These are phyloP conservation scores for Talaromyces thailandensis DNA, from an alignment of 495 filamentous ascomycete genomes.

Conservation along the genomic window DNA sequence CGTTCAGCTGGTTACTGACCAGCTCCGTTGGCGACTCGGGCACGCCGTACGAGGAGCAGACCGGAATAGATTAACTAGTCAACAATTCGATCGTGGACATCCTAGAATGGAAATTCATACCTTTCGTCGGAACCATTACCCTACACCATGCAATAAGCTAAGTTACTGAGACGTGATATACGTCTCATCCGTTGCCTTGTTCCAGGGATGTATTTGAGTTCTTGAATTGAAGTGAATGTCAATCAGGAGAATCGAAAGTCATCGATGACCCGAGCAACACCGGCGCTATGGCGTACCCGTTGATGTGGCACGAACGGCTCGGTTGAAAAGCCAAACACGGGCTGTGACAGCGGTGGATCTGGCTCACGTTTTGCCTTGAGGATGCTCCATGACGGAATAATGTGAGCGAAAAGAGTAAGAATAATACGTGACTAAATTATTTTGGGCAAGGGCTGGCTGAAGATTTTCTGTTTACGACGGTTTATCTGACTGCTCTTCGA, in stretches of 20 bases:
- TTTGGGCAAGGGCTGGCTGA: background rate
- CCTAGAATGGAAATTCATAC: background rate
- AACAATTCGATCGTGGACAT: background rate
- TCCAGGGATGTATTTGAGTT: background rate
- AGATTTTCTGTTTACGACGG: background rate
- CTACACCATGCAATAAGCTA: background rate
- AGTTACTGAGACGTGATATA: background rate
- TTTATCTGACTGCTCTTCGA: background rate
- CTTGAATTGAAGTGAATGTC: background rate
- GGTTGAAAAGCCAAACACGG: background rate
- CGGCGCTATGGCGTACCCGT: background rate
- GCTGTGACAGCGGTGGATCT: background rate
- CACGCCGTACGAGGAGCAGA: background rate
- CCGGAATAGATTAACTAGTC: background rate
- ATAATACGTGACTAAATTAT: background rate
- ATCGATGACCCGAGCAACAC: background rate
- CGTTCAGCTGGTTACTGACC: background rate
- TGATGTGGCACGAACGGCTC: constrained; percentile 2
- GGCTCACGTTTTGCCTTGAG: background rate
- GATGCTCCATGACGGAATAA: constrained; percentile 1
- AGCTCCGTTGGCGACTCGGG: background rate
- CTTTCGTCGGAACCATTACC: background rate
- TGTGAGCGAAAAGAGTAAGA: background rate
- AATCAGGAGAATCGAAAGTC: too few species aligned
- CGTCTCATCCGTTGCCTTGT: background rate